A percentile compares a stretch with the other conserved stretches of the same genome.
phyloP scores from a whole-genome alignment of 257 asterid genomes.

The Scutellaria galericulata region DNA sequence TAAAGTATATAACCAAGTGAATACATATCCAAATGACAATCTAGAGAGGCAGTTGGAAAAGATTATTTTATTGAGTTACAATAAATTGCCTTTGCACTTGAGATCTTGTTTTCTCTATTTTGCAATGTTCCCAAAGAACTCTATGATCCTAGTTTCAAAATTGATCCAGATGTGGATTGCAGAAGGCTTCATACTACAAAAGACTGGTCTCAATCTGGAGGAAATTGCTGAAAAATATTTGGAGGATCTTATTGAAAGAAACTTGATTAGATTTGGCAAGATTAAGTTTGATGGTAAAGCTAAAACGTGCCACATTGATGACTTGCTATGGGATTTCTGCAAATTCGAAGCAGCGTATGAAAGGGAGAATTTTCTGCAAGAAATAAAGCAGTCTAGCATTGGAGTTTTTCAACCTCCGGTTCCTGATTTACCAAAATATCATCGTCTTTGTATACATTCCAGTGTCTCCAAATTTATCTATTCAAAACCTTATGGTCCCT shows the following conservation, averaged over 20 bases:
- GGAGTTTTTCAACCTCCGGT: constrained; percentile 27
- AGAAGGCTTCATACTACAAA: constrained; percentile 28
- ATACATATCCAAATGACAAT: constrained; percentile 33
- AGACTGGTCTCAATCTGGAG: neutral
- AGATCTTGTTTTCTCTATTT: constrained; percentile 56
- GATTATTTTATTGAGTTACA: constrained; percentile 48
- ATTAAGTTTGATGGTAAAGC: neutral
- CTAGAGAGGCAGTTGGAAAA: constrained; percentile 41
- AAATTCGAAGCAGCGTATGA: constrained; percentile 6
- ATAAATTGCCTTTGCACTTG: constrained; percentile 48
- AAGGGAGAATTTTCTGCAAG: constrained; percentile 44
- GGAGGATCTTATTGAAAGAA: constrained; percentile 30
- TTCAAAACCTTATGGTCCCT: neutral
- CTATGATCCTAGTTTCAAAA: constrained; percentile 45
- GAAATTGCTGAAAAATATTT: constrained; percentile 19
- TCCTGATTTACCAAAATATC: neutral
- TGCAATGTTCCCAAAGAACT: constrained; percentile 50
- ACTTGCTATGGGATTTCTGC: constrained; percentile 28
- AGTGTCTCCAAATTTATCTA: neutral
- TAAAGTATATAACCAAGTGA: constrained; percentile 40
- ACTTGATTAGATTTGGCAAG: constrained; percentile 12
- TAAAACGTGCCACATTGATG: constrained; percentile 13
- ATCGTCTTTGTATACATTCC: constrained; percentile 25
- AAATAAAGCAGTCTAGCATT: constrained; percentile 37
- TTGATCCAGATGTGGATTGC: constrained; percentile 49